phyloP scores from a whole-genome alignment of 164 flowering plant species.

The Nelumbo lutea region DNA sequence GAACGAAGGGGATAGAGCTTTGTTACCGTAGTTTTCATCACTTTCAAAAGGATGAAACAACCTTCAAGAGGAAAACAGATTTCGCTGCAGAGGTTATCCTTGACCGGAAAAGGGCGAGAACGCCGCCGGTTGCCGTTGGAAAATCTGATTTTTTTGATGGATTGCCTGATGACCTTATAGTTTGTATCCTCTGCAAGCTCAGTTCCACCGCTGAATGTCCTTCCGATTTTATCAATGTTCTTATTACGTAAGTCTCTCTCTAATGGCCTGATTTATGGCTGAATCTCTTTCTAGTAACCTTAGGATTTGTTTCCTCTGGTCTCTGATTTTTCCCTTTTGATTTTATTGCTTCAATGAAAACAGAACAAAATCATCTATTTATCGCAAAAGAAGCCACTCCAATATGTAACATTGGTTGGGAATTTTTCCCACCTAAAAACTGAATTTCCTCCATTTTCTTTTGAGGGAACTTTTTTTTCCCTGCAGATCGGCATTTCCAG shows the following conservation, averaged over 20 bases:
- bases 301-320: background rate
- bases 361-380: background rate
- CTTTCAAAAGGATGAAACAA: background rate
- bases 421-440: too few species aligned
- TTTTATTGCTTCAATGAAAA: background rate
- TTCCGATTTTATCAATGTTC: slow-evolving; percentile 45
- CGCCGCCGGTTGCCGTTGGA: slow-evolving; percentile 10
- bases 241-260: slow-evolving; percentile 41
- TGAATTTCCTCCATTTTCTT: too few species aligned
- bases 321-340: background rate
- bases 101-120: slow-evolving; percentile 24
- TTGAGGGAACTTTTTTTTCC: background rate
- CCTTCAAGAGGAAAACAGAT: slow-evolving; percentile 15
- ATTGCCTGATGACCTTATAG: slow-evolving; percentile 67
- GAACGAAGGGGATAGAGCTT: slow-evolving; percentile 2
- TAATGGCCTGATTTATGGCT: background rate
- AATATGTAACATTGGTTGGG: background rate
- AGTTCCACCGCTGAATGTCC: slow-evolving; percentile 48
- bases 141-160: slow-evolving; percentile 46
- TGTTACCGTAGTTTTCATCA: background rate
- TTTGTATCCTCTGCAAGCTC: slow-evolving; percentile 52
- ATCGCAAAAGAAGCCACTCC: background rate
- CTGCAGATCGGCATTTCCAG: background rate
- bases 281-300: background rate
- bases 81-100: background rate